Percentiles rank a stretch among this genome's conserved stretches.
phyloP scores from a whole-genome alignment of 2,329 filamentous ascomycete species.

The Calonectria ilicicola region DNA sequence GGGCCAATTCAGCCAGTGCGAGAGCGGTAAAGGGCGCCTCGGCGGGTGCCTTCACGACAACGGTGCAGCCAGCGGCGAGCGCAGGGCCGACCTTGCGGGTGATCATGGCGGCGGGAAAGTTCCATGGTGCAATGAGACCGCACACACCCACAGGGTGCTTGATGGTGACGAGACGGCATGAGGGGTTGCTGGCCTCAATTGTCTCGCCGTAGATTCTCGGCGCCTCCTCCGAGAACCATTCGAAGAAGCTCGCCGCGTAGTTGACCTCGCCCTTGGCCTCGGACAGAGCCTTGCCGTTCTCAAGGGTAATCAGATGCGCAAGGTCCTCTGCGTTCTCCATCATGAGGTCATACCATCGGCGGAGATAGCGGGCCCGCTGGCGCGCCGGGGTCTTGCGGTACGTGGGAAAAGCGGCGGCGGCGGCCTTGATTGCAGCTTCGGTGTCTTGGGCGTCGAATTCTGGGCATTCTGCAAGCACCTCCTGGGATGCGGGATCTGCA shows the following conservation, averaged over 20 bases:
- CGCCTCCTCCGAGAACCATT: constrained; percentile 75
- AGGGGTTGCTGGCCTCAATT: constrained; percentile 69
- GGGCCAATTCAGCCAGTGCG: constrained; percentile 84
- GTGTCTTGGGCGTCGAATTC: constrained; percentile 79
- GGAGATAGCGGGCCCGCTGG: constrained; percentile 68
- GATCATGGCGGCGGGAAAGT: constrained; percentile 70
- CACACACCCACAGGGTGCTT: constrained; percentile 51
- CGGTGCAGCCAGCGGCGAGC: constrained; percentile 78
- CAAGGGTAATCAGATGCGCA: constrained; percentile 75
- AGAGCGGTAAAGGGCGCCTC: constrained; percentile 92
- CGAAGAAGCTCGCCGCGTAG: constrained; percentile 71
- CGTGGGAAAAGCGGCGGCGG: constrained; percentile 66
- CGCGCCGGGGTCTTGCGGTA: constrained; percentile 72
- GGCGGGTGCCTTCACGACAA: constrained; percentile 87
- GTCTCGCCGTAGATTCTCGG: constrained; percentile 58
- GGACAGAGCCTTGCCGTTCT: constrained; percentile 77
- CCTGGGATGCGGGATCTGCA: constrained; percentile 77
- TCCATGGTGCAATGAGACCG: constrained; percentile 58
- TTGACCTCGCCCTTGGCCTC: constrained; percentile 69
- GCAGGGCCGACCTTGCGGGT: constrained; percentile 61
- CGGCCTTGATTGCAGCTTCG: constrained; percentile 76
- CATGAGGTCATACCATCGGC: constrained; percentile 77
- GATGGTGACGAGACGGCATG: constrained; percentile 61
- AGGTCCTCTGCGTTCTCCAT: constrained; percentile 75
- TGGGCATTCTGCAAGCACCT: constrained; percentile 76